phyloP scores from a whole-genome alignment of 139 green algal species.

The Chlorella sp. region DNA sequence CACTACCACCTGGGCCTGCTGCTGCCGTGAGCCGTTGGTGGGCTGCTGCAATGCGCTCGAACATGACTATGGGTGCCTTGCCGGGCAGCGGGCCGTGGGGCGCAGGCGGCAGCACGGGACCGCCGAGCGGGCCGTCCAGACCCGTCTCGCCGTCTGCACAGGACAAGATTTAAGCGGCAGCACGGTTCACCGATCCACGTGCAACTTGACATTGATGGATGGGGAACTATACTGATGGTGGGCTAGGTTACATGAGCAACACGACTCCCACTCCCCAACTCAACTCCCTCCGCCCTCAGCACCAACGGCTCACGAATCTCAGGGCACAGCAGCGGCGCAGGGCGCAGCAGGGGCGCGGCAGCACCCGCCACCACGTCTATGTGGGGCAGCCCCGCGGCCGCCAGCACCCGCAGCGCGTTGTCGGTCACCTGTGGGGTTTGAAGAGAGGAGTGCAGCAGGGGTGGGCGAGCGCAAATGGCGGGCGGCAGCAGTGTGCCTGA shows the following conservation, averaged over 20 bases:
- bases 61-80: constrained; percentile 79
- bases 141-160: constrained; percentile 84
- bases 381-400: constrained; percentile 64
- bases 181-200: too few relatives aligned
- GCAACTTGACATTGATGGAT: too few relatives aligned
- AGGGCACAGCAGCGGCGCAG: constrained; percentile 68
- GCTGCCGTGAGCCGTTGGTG: background rate
- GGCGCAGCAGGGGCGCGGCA: constrained; percentile 76
- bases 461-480: too few relatives aligned
- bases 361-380: constrained; percentile 83
- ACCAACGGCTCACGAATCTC: constrained; percentile 82
- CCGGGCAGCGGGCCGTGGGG: constrained; percentile 33
- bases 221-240: too few relatives aligned
- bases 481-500: too few relatives aligned
- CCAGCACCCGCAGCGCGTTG: constrained; percentile 85
- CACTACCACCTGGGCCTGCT: background rate
- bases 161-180: too few relatives aligned
- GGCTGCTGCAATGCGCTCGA: constrained; percentile 54
- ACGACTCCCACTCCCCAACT: too few relatives aligned
- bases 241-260: too few relatives aligned
- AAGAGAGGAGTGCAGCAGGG: background rate
- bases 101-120: constrained; percentile 32
- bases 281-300: too few relatives aligned
- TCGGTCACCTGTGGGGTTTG: constrained; percentile 43
- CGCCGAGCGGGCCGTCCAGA: constrained; percentile 53